Evolutionary conservation across 331 rosid species (phyloP), one percentile per base, ranked within the genome.

Genomic region (Acacia concinna): DNA sequence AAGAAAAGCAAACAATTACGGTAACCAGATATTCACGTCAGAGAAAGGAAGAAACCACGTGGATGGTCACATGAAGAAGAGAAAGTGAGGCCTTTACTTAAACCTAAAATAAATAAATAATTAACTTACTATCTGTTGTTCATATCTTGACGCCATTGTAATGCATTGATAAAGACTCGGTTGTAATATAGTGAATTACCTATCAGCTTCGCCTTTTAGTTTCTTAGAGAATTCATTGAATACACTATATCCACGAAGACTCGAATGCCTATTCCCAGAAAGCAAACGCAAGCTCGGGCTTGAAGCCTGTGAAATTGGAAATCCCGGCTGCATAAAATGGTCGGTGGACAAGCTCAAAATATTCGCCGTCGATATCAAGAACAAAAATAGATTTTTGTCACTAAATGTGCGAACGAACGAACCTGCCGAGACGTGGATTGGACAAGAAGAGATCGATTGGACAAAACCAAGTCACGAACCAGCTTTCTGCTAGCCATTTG

Each of bases 161-260:
- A 68, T 14, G 63, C 25, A 46, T 66, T 41, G 57, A 63, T 12
- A 41, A 56, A 52, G 25, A 68, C 60, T n/a, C 32, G 12, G 56
- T 43, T 8, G 71, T 17, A 56, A 49, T 32, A 23, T 21, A n/a
- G 27, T 25, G 56, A 38, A 17, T 71, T 85, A 94, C 98, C 87
- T 87, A 41, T 82, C 81, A 34, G 89, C 91, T 90, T 92, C 97
- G 73, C 90, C 97, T 86, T 87, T 91, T 66, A 94, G 57, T 78
- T 91, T 78, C 87, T 86, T 81, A 7, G 98, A 92, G 78, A 93
- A 93, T 54, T 93, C 97, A 68, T 91, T 90, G 89, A 96, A 93
- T 40, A 88, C 96, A 46, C 92, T 89, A 79, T 85, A 91, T 23
- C 81, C 81, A 71, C 91, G 93, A 84, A 78, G 82, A 28, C 59